Percentiles rank a stretch among this genome's conserved stretches.
Conservation (phyloP, 1,139 yeast genomes). For the Zhuliangozyma parablackwelliae region DNA sequence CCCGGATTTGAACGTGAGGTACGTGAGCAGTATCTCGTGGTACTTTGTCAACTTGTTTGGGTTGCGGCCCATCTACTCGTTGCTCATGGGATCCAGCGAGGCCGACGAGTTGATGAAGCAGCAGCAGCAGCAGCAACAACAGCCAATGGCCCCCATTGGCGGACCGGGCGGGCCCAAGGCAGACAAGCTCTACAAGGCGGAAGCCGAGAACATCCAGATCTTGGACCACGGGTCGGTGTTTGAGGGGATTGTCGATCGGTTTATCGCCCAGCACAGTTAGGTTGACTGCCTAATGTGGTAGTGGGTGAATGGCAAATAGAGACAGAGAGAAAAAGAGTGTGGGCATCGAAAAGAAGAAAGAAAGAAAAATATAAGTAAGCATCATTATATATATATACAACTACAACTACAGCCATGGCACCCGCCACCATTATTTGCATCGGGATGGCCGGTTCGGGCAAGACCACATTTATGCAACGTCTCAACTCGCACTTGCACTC, state of each 20-base stretch:
- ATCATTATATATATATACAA: too few species aligned
- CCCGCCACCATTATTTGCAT: slow-evolving; percentile 76
- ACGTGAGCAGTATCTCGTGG: slow-evolving; percentile 98
- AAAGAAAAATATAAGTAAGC: neutral
- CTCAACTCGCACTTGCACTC: slow-evolving; percentile 83
- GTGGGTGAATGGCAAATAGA: neutral
- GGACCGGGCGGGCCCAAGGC: slow-evolving; percentile 59
- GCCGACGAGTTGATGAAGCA: slow-evolving; percentile 49
- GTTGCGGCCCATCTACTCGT: slow-evolving; percentile 71
- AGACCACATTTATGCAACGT: slow-evolving; percentile 96
- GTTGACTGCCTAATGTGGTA: neutral
- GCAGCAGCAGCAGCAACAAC: slow-evolving; percentile 37
- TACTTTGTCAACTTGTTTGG: slow-evolving; percentile 88
- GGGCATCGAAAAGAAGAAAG: neutral
- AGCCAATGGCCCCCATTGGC: slow-evolving; percentile 34
- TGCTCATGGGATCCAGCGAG: slow-evolving; percentile 52
- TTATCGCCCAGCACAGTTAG: slow-evolving; percentile 27
- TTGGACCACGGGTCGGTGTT: slow-evolving; percentile 50
- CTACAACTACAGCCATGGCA: slow-evolving; percentile 28
- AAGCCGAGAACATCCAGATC: slow-evolving; percentile 75
- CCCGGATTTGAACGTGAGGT: slow-evolving; percentile 79
- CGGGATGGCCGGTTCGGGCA: slow-evolving; percentile 98
- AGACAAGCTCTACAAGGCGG: slow-evolving; percentile 58
- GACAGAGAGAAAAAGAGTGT: too few species aligned
- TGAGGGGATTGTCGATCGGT: slow-evolving; percentile 63